Conservation (phyloP, 176 grass and related monocot genomes). For the Oryza australiensis region DNA sequence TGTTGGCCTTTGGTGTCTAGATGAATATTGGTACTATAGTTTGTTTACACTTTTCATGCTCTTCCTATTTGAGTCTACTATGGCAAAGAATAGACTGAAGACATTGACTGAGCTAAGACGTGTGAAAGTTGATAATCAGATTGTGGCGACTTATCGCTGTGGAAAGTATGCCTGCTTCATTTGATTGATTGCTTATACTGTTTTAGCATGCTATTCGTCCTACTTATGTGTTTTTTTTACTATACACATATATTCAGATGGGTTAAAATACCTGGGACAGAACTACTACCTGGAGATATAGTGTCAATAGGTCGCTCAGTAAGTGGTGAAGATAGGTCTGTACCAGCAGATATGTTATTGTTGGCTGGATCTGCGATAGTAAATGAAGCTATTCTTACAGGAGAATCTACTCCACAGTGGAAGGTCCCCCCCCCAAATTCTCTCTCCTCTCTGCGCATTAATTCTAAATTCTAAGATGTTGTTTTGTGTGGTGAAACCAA, state of each 20-base stretch:
- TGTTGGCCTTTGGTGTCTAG: conserved; percentile 95
- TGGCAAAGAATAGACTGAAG: conserved; percentile 96
- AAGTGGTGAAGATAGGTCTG: conserved; percentile 89
- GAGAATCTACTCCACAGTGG: conserved; percentile 99
- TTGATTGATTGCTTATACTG: conserved; percentile 20
- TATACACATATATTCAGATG: conserved; percentile 50
- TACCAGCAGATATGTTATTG: conserved; percentile 96
- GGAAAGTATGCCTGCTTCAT: conserved; percentile 75
- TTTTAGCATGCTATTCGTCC: conserved; percentile 24
- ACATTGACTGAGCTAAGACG: conserved; percentile 96
- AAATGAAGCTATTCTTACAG: conserved; percentile 99
- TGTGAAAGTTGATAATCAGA: conserved; percentile 99
- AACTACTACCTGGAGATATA: conserved; percentile 93
- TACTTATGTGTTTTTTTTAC: conserved; percentile 35
- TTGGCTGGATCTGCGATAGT: conserved; percentile 85
- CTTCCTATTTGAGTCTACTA: conserved; percentile 98
- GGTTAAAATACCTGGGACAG: conserved; percentile 86
- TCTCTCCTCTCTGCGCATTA: not conserved
- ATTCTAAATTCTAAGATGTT: not conserved
- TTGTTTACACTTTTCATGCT: conserved; percentile 99
- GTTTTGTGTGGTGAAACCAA: conserved; percentile 3
- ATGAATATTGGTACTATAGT: conserved; percentile 99
- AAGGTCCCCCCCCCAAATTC: conserved; percentile 75
- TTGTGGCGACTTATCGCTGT: conserved; percentile 69
- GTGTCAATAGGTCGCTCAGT: conserved; percentile 87